Conservation (phyloP, 805 yeast genomes). For the Wickerhamiella bombiphila region DNA sequence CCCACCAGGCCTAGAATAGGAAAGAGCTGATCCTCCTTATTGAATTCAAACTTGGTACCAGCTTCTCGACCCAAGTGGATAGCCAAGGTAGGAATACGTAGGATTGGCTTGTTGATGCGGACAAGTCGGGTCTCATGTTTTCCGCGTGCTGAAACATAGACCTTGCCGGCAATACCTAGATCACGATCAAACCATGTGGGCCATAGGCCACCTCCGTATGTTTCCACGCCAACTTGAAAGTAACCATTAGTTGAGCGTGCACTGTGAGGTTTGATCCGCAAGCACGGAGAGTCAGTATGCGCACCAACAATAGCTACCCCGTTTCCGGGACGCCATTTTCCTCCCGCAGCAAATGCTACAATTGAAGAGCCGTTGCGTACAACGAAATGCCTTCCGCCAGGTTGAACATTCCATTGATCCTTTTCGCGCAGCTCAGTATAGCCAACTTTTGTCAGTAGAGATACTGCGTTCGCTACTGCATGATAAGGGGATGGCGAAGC, state of each 20-base stretch:
- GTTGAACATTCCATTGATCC: conserved; percentile 44
- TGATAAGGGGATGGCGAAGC: conserved; percentile 90
- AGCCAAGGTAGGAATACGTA: conserved; percentile 89
- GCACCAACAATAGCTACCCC: conserved; percentile 88
- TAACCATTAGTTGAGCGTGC: conserved; percentile 52
- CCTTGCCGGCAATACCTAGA: conserved; percentile 81
- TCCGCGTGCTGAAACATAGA: conserved; percentile 44
- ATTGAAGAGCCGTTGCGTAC: conserved; percentile 83
- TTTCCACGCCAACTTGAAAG: conserved; percentile 81
- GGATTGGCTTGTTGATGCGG: conserved; percentile 65
- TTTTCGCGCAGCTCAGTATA: conserved; percentile 63
- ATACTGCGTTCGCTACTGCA: conserved; percentile 56
- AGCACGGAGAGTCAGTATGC: conserved; percentile 87
- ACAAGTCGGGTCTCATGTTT: conserved; percentile 44
- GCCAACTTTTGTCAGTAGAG: conserved; percentile 43
- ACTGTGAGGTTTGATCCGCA: conserved; percentile 82
- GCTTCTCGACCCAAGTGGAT: conserved; percentile 75
- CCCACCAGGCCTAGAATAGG: conserved; percentile 64
- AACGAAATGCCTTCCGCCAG: conserved; percentile 61
- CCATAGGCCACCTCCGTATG: conserved; percentile 93
- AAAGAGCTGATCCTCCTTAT: conserved; percentile 69
- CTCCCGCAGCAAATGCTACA: conserved; percentile 75
- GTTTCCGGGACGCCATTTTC: conserved; percentile 55
- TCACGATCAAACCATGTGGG: conserved; percentile 97
- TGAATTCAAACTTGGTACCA: conserved; percentile 60